phyloP scores from a whole-genome alignment of 2,329 filamentous ascomycete species.

The Ceratocystis diversiconidia region DNA sequence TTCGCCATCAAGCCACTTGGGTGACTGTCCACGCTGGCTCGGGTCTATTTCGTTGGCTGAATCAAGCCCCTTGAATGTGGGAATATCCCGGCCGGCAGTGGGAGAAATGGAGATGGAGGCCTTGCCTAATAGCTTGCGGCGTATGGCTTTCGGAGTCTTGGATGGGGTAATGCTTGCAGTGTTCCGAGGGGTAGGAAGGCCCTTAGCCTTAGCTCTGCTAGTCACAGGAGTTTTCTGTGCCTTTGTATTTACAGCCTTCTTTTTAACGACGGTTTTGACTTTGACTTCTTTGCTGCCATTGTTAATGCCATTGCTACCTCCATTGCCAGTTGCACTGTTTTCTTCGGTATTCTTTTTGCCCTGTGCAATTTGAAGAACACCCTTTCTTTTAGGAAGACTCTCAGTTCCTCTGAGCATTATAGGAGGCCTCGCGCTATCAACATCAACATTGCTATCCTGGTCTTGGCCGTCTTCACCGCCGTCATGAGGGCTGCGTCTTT shows the following conservation, averaged over 20 bases:
- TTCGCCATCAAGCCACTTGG: constrained; percentile 5
- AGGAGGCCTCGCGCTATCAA: not conserved
- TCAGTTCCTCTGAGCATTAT: not conserved
- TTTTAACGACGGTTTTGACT: not conserved
- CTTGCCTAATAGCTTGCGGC: not conserved
- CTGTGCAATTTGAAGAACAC: not conserved
- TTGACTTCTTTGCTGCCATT: not conserved
- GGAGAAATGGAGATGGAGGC: not conserved
- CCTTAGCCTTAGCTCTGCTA: not conserved
- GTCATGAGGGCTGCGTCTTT: not conserved
- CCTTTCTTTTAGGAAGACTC: not conserved
- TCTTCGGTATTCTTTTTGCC: not conserved
- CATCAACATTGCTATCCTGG: not conserved
- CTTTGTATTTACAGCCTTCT: not conserved
- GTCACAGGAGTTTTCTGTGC: not conserved
- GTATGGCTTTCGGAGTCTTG: not conserved
- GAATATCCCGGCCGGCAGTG: no score
- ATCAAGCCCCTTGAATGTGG: not conserved
- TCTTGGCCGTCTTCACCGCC: not conserved
- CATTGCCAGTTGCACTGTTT: not conserved
- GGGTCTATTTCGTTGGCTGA: not conserved
- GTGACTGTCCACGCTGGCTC: constrained; percentile 8
- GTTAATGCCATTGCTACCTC: not conserved
- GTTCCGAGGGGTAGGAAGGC: not conserved
- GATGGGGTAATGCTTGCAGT: not conserved